Base-by-base conservation (phyloP, 768 basidiomycete species). In the Tricholoma furcatifolium region DNA sequence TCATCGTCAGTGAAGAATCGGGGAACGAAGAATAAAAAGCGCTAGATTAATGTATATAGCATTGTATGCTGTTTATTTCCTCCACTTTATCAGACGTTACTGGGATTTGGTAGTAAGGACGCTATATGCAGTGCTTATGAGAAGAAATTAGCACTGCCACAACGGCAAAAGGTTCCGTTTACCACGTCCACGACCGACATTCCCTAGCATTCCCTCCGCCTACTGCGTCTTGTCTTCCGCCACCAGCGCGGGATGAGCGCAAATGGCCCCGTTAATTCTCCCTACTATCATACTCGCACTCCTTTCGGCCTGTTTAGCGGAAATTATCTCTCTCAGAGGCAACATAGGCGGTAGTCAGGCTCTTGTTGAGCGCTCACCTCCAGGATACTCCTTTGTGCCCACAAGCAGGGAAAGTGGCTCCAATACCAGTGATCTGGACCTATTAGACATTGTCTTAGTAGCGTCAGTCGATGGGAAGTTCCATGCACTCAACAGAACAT, bases 401-500 rank as follows among this genome's bases (percentile, higher is more conserved):
- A 55, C 63, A 9, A 49, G 40, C 17, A 44, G 46, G 41, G 60
- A 57, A 34, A 50, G 53, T 9, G 48, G 51, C 17, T 30, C 57
- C 10, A 64, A 65, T 50, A 58, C 66, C 46, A 66, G 68, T 15
- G 82, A 87, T 51, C 74, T 84, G 17, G 78, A 87, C 45, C 72
- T 96, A 10, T 68, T 93, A 54, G 88, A 96, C 62, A 80, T 91
- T 50, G 88, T 97, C 23, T 82, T 99, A 15, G 81, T 96, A 10
- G 91, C 94, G 1, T 93, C 93, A 6, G 85, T 99, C 23, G 95
- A 98, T 70, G 96, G 96, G 21, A 92, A 86, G 53, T 85, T 99
- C 31, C 95, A 98, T 74, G 97, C 93, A 0, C 77, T 98, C 58
- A 93, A 96, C 64, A 77, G 96, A 55, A 85, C 87, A 0, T 87